A percentile compares a stretch with the other conserved stretches of the same genome.
These are phyloP conservation scores for Apiotrichum veenhuisii DNA, from an alignment of 1,284 basidiomycete genomes.

Conservation along the genomic window DNA sequence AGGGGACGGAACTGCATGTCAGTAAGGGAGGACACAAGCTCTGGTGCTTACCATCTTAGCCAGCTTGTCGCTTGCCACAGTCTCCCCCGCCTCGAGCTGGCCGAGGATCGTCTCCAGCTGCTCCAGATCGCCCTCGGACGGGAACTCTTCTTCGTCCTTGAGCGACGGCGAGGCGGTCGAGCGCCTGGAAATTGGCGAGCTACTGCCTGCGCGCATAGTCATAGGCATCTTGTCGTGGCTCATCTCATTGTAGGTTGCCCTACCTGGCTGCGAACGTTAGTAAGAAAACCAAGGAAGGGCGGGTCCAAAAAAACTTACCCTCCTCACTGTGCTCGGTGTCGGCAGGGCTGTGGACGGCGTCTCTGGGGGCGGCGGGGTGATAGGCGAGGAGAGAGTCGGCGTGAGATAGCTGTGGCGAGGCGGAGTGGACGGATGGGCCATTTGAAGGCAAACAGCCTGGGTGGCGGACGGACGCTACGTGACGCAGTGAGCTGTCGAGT, in stretches of 20 bases:
- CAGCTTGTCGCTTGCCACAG: slow-evolving; percentile 19
- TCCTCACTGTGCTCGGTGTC: slow-evolving; percentile 16
- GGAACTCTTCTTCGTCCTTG: slow-evolving; percentile 3
- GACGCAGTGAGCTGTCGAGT: not conserved
- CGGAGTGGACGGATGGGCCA: slow-evolving; percentile 23
- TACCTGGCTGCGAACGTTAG: not conserved
- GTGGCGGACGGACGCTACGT: not conserved
- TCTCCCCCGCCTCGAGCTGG: slow-evolving; percentile 6
- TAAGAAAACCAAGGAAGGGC: not conserved
- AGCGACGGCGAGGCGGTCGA: not conserved
- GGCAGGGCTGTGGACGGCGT: slow-evolving; percentile 24
- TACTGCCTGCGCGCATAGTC: not conserved
- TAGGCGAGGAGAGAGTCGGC: slow-evolving; percentile 25
- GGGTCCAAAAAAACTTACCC: not conserved
- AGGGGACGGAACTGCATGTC: slow-evolving; percentile 32
- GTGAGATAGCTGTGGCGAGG: slow-evolving; percentile 14
- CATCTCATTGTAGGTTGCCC: slow-evolving; percentile 1
- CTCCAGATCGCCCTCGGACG: slow-evolving; percentile 18
- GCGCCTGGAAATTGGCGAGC: not conserved
- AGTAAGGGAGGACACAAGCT: not conserved
- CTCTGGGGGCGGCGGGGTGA: slow-evolving; percentile 24
- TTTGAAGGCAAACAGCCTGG: slow-evolving; percentile 5
- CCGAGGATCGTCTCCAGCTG: slow-evolving; percentile 18
- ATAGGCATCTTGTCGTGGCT: not conserved
- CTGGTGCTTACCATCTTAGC: slow-evolving; percentile 27